Conservation (phyloP, 2,329 filamentous ascomycete species). For the Fusarium redolens region DNA sequence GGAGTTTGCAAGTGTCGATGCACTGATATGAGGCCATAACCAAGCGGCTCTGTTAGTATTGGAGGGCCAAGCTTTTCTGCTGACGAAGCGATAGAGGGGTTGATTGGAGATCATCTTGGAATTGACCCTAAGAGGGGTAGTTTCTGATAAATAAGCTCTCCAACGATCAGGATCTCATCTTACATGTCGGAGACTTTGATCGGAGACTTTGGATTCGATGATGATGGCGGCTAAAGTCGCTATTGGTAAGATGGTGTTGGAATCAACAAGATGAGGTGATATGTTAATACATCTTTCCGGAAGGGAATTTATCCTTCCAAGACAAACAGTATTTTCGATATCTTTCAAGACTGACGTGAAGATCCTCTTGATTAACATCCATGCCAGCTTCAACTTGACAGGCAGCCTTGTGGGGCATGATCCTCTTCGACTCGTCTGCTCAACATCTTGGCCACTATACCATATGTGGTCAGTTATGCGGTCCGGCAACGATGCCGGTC, state of each 20-base stretch:
- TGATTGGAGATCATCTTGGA: neutral
- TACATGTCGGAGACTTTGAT: slow-evolving; percentile 8
- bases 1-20: slow-evolving; percentile 28
- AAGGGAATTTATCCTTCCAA: neutral
- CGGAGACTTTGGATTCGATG: neutral
- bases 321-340: neutral
- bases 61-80: neutral
- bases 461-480: slow-evolving; percentile 8
- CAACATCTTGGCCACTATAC: slow-evolving; percentile 12
- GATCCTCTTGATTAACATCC: neutral
- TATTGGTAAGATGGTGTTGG: neutral
- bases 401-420: slow-evolving; percentile 3
- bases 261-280: neutral
- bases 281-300: neutral
- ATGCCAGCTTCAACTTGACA: neutral
- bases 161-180: neutral
- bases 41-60: slow-evolving; percentile 5
- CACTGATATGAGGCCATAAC: slow-evolving; percentile 10
- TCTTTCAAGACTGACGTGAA: neutral
- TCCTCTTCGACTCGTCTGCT: neutral
- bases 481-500: slow-evolving; percentile 12
- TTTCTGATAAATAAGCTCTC: slow-evolving; percentile 1
- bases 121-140: neutral
- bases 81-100: slow-evolving; percentile 10
- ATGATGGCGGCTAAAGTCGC: neutral